Evolutionary conservation across 2,329 filamentous ascomycete species (phyloP), one percentile per base, ranked within the genome.

Genomic region (Nemania abortiva): DNA sequence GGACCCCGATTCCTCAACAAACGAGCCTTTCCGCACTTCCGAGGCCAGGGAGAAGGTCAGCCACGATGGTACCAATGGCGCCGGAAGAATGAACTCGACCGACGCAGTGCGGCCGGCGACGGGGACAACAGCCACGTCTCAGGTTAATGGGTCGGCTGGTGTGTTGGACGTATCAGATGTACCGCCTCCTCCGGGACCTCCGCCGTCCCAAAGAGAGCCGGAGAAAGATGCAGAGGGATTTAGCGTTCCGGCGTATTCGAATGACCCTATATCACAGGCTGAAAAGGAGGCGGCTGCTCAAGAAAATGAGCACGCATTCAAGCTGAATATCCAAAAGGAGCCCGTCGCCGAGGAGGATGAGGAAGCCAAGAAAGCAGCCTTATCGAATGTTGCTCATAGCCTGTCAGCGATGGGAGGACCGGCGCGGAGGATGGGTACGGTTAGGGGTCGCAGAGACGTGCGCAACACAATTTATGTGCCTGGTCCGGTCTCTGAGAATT

Each of bases 401-500:
- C 82, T 97, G 45, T 90, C 91, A 65, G 84, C 84, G 45, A 81
- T 86, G 76, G 85, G 89, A 29, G 87, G 90, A 65, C 89, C 94
- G 22, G 87, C 88, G 65, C 88, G 92, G 29, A 92, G 90, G 75
- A 83, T 88, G 15, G 91, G 92, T 54, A 98, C 94, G 15, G 84
- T 97, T 18, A 89, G 96, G 73, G 96, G 96, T 60, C 91, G 96
- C 69, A 89, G 96, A 77, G 95, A 98, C 79, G 93, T 97, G 71
- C 89, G 95, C 68, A 97, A 97, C 80, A 98, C 95, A 1, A 90
- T 97, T 63, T 95, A 96, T 77, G 86, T 95, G 71, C 91, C 93
- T 10, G 79, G 82, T 3, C 73, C 74, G 72, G 79, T 79, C 7
- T 71, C 77, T 29, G 72, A 79, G 67, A 73, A 72, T 34, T 72